These are phyloP conservation scores for Priceomyces carsonii DNA, from an alignment of 805 yeast genomes.

Conservation along the genomic window DNA sequence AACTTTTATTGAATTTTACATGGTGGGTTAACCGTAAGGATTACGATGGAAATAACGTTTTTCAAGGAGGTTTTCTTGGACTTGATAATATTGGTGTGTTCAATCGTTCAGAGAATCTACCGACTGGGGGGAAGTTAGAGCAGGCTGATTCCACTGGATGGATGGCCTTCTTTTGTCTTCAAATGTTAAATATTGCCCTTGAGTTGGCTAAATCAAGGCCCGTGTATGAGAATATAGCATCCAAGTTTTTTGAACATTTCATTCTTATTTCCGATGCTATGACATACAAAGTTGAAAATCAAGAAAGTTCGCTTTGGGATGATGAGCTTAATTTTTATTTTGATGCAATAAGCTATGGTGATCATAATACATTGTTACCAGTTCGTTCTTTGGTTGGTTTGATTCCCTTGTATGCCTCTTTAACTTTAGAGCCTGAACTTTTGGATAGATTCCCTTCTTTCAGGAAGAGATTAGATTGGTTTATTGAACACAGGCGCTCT, in stretches of 20 bases:
- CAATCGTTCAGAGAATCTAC: slow-evolving; percentile 89
- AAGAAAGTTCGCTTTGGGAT: slow-evolving; percentile 79
- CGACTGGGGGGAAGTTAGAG: slow-evolving; percentile 86
- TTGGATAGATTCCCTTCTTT: slow-evolving; percentile 78
- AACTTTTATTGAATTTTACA: slow-evolving; percentile 82
- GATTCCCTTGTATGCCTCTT: slow-evolving; percentile 86
- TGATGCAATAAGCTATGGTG: slow-evolving; percentile 85
- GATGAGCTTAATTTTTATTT: slow-evolving; percentile 86
- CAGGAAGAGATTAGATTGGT: slow-evolving; percentile 82
- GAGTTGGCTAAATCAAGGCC: slow-evolving; percentile 84
- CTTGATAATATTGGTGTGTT: slow-evolving; percentile 90
- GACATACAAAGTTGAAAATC: slow-evolving; percentile 59
- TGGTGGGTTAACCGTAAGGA: slow-evolving; percentile 98
- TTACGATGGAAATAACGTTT: slow-evolving; percentile 79
- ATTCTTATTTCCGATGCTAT: slow-evolving; percentile 90
- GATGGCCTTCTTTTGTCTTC: slow-evolving; percentile 92
- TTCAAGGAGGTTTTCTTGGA: slow-evolving; percentile 94
- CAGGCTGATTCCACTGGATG: slow-evolving; percentile 97
- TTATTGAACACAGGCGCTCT: slow-evolving; percentile 64
- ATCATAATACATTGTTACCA: slow-evolving; percentile 66
- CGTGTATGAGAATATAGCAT: slow-evolving; percentile 90
- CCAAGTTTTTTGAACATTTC: slow-evolving; percentile 92
- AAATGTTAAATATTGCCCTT: slow-evolving; percentile 89
- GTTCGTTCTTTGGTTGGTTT: slow-evolving; percentile 89
- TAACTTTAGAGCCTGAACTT: slow-evolving; percentile 84